phyloP scores from a whole-genome alignment of 2,329 filamentous ascomycete species.

The Botrytis aclada region DNA sequence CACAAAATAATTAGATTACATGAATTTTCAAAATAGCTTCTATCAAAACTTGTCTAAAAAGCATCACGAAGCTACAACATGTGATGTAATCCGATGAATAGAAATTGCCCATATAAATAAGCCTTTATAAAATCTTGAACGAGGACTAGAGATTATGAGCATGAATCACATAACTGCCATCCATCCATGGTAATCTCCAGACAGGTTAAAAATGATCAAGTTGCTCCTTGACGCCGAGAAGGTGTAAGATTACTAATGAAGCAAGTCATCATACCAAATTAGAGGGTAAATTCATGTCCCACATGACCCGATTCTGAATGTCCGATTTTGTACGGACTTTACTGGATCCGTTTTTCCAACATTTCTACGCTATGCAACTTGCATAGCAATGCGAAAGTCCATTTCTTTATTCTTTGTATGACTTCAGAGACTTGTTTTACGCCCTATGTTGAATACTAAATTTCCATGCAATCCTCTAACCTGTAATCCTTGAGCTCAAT shows the following conservation, averaged over 20 bases:
- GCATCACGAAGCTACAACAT: rapidly evolving
- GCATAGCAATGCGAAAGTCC: neutral
- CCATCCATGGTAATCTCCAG: neutral
- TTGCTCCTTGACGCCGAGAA: neutral
- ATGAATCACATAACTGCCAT: neutral
- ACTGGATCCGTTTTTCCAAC: neutral
- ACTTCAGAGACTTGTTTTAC: neutral
- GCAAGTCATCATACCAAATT: neutral
- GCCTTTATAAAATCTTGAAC: neutral
- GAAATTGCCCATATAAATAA: neutral
- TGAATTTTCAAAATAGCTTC: neutral
- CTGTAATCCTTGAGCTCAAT: neutral
- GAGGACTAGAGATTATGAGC: neutral
- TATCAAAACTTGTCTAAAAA: neutral
- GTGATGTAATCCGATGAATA: neutral
- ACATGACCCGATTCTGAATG: neutral
- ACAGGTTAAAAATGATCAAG: neutral
- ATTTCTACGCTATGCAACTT: neutral
- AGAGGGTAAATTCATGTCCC: neutral
- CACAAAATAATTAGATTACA: neutral
- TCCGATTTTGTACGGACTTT: neutral
- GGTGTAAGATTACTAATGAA: neutral
- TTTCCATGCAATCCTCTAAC: neutral
- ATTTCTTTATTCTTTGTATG: neutral
- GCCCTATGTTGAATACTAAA: neutral